Conservation (phyloP, 2,329 filamentous ascomycete species). For the Lanzia echinophila region DNA sequence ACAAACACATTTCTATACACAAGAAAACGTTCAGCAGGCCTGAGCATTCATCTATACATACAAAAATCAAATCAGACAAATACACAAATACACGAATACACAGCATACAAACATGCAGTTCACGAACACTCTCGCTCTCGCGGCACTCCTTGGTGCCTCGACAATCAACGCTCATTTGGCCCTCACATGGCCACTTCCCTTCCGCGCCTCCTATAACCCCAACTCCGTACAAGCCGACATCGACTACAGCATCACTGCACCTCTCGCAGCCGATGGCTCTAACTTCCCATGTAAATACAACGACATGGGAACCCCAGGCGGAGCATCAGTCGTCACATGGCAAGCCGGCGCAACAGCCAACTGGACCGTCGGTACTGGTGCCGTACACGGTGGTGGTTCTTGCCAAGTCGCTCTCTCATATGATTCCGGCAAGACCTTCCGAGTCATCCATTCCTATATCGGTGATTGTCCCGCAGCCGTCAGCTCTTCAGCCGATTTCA, state of each 20-base stretch:
- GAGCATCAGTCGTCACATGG: slow-evolving; percentile 37
- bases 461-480: slow-evolving; percentile 2
- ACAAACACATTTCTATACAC: neutral
- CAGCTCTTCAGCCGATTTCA: neutral
- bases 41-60: neutral
- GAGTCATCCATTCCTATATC: slow-evolving; percentile 48
- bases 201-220: slow-evolving; percentile 12
- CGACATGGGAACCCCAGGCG: slow-evolving; percentile 26
- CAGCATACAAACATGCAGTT: neutral
- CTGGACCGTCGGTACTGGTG: slow-evolving; percentile 43
- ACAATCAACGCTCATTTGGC: slow-evolving; percentile 13
- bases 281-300: slow-evolving; percentile 22
- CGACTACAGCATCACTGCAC: slow-evolving; percentile 16
- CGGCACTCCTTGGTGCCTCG: neutral
- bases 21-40: slow-evolving; percentile 4
- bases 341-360: slow-evolving; percentile 43
- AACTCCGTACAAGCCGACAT: neutral
- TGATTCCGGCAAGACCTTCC: slow-evolving; percentile 49
- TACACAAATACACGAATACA: neutral
- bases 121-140: neutral
- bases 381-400: slow-evolving; percentile 48
- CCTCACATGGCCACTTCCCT: slow-evolving; percentile 13
- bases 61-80: neutral
- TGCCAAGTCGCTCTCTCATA: slow-evolving; percentile 55
- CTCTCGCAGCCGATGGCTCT: neutral